Base-by-base conservation (phyloP, 2,329 filamentous ascomycete species). In the Beauveria varroae region DNA sequence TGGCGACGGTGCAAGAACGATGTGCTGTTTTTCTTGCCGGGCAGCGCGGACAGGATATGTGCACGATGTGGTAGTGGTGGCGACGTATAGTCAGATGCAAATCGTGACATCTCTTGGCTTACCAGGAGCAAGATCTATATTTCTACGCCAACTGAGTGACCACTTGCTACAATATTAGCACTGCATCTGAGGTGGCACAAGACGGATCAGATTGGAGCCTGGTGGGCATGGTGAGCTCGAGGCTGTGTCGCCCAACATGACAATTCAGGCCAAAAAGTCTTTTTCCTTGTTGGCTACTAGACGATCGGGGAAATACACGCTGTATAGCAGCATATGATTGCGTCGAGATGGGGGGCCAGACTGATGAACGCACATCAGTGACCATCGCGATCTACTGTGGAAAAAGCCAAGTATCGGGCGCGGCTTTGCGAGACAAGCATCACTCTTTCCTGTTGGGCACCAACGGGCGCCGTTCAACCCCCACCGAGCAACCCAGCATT, bases 171-270 rank as follows among this genome's bases (percentile, higher is more conserved):
- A 37, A 37, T 37, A 37, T 12, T 5, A 37, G 34, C 20, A 37
- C 24, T 51, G 56, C 56, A 43, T 58, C 46, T 51, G 20, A 58
- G 20, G 56, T 58, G n/a, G 6, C 46, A 58, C 56, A 50, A 40
- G 24, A 30, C 22, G 24, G 46, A 52, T 43, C 30, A 58, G 34
- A 49, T 58, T 58, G 56, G 46, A 46, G 24, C 30, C 28, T 18
- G 10, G 54, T 58, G 46, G 46, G 30, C 46, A 26, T 20, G 24
- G 22, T 34, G 16, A 51, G 22, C 46, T 51, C 22, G 43, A 51
- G 14, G 34, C 22, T 47, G 34, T 47, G 56, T 58, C 7, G 46
- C 46, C 46, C 14, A 47, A 24, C 34, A 37, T 37, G 34, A 37
- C 5, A 16, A 16, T 6, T 37, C 34, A 37, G 34, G 34, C 26